Evolutionary conservation across 352 stramenopile species (phyloP), one percentile per base, ranked within the genome.

Genomic region (Phytophthora vignae): DNA sequence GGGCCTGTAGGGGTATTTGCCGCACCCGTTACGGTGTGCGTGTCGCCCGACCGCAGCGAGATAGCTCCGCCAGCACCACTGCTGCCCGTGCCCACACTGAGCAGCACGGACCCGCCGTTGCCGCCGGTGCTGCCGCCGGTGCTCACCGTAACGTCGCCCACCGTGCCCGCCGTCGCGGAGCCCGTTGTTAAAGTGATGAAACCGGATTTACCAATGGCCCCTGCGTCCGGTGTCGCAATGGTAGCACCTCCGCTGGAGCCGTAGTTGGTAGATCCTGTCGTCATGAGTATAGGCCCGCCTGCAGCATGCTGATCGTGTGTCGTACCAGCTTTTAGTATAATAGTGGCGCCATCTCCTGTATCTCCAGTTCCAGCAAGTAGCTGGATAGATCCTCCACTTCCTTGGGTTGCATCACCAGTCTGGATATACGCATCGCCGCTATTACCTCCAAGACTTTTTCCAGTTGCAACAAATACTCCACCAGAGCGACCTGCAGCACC

Each of bases 361-460:
- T 71, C 60, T 19, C 71, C 73, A 7, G 53, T 55, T 21, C 73
- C 73, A 6, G 57, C 57, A 27, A 78, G 62, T 17, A 79, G 19
- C 38, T 73, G 60, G 33, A 79, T 73, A 10, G 73, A 71, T 6
- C 73, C 73, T 22, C 68, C 64, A 59, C 58, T 76, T 14, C 73
- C 73, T 69, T 73, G 63, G 9, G 42, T 61, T 60, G 73, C 58
- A 64, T 79, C 65, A 38, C 73, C 73, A 17, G 73, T 79, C 38
- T 76, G 68, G 12, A 79, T 58, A 31, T 65, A 73, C 54, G 42
- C 15, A 54, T 72, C 62, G 8, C 73, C 73, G 36, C 73, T 79
- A 12, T 67, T 73, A 3, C 67, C 73, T n/a, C 22, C 56, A 29
- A 55, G 57, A 55, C 63, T 69, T 60, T 67, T 71, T 4, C 73